Evolutionary conservation across 225 moss, liverwort and hornwort species (phyloP), one percentile per base, ranked within the genome.

Genomic region (Marchantia polymorpha): DNA sequence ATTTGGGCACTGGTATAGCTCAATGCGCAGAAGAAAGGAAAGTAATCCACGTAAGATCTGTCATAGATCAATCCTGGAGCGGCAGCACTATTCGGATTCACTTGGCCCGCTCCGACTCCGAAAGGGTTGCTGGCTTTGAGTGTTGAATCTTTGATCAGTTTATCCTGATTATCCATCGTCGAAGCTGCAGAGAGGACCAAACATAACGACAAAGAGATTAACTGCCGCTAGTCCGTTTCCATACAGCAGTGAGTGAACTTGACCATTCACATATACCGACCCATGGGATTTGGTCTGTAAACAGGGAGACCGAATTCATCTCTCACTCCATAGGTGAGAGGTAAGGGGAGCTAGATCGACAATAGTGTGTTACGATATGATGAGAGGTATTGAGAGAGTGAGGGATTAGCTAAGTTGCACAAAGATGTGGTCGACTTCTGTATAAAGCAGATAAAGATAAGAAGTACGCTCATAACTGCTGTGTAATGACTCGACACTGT

Each of bases 51-150:
- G 2, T 80, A 78, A 0, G 30, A 15, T 73, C 74, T 82, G 84
- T 92, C 89, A 27, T 90, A 90, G 25, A 92, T 81, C 20, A 92
- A 80, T 4, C 83, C 87, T 3, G 85, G 86, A 0, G 81, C 81
- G 66, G 83, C 84, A 19, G 89, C 90, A 52, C 58, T 16, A 65
- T 90, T 79, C 0, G 81, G 86, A 53, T 74, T 73, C 1, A 89
- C 52, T 4, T 88, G 82, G 16, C 89, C 89, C 0, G 65, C 59
- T 0, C 90, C 91, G 47, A 83, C 66, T 47, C 66, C 84, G 55
- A 86, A 86, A 7, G 90, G 79, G 13, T 31, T 81, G 23, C 68
- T 81, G n/a, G 58, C 0, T 10, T 23, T 7, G 5, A 55, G 22
- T 0, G 84, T 23, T 27, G 81, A 69, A 39, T 90, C 81, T n/a